Evolutionary conservation across 176 grass and related monocot species (phyloP), one percentile per base, ranked within the genome.

Genomic region (Canna indica): DNA sequence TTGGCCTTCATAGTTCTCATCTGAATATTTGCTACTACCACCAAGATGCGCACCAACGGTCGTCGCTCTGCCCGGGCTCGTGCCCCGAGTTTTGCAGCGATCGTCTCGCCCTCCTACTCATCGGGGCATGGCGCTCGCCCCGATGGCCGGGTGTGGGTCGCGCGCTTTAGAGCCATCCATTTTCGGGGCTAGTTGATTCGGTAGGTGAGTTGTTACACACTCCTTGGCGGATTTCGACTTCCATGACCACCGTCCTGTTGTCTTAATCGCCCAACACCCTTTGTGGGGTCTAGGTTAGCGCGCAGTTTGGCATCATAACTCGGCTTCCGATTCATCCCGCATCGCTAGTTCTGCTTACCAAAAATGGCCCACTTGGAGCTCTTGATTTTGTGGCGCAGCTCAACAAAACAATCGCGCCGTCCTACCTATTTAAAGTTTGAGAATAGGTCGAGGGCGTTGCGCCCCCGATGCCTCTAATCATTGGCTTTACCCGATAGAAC

Each of bases 371-470:
- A 80, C 77, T 80, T 73, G 77, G 77, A 80, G 76, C 76, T 60
- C 76, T 61, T 67, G 76, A 79, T 79, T 79, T 67, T 33, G 64
- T 31, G 75, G 64, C 45, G 7, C 64, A 64, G 75, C 75, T 69
- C 64, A 78, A 20, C 47, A 18, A 25, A 78, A 64, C 64, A 69
- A 64, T 31, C 75, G 18, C 17, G 32, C 34, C 63, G 34, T 66
- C 63, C 39, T 82, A 86, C 83, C 83, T 86, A 86, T 86, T 86
- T 86, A 86, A 86, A 86, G 79, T 86, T 86, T 82, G 75, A 82
- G 84, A 86, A 86, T 86, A 86, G 84, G 84, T 86, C 79, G 79
- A 86, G 84, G 79, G 79, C 71, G 84, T 86, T 86, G 84, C 75
- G 65, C 73, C 73, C 85, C 81, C 81, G 60, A 88, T 81, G 81